phyloP scores from a whole-genome alignment of 2,329 filamentous ascomycete species.

The Orbilia ellipsospora region DNA sequence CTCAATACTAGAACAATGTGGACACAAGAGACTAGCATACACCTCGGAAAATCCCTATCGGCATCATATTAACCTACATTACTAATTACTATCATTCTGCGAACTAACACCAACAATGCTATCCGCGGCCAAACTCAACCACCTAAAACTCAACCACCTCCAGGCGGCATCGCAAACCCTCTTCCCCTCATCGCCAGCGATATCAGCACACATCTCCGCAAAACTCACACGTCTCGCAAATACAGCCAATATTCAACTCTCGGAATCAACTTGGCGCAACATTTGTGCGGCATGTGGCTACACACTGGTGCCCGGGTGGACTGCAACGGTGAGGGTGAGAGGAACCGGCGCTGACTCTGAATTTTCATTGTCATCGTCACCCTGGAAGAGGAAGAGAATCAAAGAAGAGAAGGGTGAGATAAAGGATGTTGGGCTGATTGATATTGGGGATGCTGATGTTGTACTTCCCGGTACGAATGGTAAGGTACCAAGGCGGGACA shows the following conservation, averaged over 20 bases:
- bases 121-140: slow-evolving; percentile 42
- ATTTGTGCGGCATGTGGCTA: slow-evolving; percentile 41
- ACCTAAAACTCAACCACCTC: slow-evolving; percentile 42
- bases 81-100: neutral
- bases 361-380: neutral
- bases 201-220: slow-evolving; percentile 37
- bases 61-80: neutral
- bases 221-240: slow-evolving; percentile 18
- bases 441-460: neutral
- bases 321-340: slow-evolving; percentile 37
- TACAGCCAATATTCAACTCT: slow-evolving; percentile 26
- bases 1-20: neutral
- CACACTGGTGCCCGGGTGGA: slow-evolving; percentile 42
- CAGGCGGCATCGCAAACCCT: slow-evolving; percentile 33
- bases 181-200: slow-evolving; percentile 36
- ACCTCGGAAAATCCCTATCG: neutral
- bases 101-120: slow-evolving; percentile 16
- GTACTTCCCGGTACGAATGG: slow-evolving; percentile 12
- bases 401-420: neutral
- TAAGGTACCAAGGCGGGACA: slow-evolving; percentile 15
- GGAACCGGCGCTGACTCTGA: slow-evolving; percentile 18
- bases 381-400: neutral
- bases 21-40: neutral
- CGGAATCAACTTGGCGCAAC: slow-evolving; percentile 46
- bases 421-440: neutral